Evolutionary conservation across 352 stramenopile genomes (phyloP).

Genomic region (Globisporangium parvum): DNA sequence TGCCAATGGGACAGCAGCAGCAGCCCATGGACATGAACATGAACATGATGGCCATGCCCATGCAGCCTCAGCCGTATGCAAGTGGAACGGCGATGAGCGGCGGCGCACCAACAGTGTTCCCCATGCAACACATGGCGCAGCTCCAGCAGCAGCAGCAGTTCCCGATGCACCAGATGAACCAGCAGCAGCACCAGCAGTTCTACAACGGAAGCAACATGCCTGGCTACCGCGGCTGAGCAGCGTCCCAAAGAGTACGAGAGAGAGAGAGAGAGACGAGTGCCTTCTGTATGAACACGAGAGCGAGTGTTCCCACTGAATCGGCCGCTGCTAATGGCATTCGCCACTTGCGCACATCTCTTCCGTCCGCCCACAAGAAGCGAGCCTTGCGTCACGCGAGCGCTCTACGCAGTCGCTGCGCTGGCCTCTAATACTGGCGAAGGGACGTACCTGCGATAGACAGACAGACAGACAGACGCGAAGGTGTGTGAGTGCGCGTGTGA

Average conservation of each 20-base stretch:
- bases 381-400: too few relatives aligned
- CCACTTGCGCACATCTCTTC: too few relatives aligned
- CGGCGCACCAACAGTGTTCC: background rate
- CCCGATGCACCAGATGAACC: slow-evolving; percentile 9
- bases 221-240: slow-evolving; percentile 10
- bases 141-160: slow-evolving; percentile 10
- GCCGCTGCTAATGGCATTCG: too few relatives aligned
- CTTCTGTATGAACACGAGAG: background rate
- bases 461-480: background rate
- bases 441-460: too few relatives aligned
- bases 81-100: slow-evolving; percentile 14
- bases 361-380: too few relatives aligned
- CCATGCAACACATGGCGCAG: slow-evolving; percentile 7
- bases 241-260: background rate
- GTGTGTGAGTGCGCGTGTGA: too few relatives aligned
- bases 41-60: slow-evolving; percentile 17
- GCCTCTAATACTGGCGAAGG: too few relatives aligned
- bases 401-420: too few relatives aligned
- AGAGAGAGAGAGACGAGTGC: background rate
- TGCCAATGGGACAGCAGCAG: slow-evolving; percentile 2
- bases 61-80: slow-evolving; percentile 6
- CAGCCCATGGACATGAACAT: slow-evolving; percentile 9
- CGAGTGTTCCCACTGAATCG: too few relatives aligned
- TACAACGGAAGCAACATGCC: slow-evolving; percentile 8
- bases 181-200: slow-evolving; percentile 5